These are phyloP conservation scores for Imleria badia DNA, from an alignment of 768 basidiomycete genomes.

Conservation along the genomic window DNA sequence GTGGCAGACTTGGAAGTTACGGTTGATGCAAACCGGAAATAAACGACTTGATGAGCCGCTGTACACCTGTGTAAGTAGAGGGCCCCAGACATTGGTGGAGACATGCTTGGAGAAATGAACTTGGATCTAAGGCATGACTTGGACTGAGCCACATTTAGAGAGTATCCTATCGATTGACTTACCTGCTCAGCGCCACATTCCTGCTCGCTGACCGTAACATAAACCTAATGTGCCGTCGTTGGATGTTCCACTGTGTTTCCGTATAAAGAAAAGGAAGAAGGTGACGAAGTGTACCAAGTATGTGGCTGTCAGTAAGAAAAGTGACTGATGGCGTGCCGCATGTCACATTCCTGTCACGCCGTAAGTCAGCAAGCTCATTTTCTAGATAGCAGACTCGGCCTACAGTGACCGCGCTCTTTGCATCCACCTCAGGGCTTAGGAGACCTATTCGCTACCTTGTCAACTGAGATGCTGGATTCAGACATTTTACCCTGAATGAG, in stretches of 20 bases:
- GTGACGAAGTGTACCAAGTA: neutral
- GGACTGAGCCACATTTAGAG: conserved; percentile 3
- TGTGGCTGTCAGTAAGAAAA: neutral
- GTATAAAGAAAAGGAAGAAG: conserved; percentile 4
- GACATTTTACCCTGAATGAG: too few species aligned
- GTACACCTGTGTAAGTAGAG: conserved; percentile 3
- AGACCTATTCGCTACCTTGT: too few species aligned
- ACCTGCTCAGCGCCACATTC: conserved; percentile 41
- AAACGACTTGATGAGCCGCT: neutral
- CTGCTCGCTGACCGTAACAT: conserved; percentile 42
- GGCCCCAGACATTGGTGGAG: neutral
- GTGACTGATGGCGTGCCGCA: neutral
- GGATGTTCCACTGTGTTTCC: conserved; percentile 3
- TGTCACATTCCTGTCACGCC: conserved; percentile 16
- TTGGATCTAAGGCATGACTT: conserved; percentile 20
- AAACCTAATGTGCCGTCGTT: conserved; percentile 18
- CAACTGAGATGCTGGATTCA: too few species aligned
- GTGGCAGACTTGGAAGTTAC: conserved; percentile 26
- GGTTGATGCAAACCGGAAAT: conserved; percentile 28
- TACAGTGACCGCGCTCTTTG: too few species aligned
- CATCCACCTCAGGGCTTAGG: too few species aligned
- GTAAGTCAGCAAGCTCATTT: neutral
- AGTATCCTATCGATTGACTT: conserved; percentile 3
- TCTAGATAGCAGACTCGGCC: too few species aligned
- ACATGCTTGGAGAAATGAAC: conserved; percentile 7